Evolutionary conservation across 2,329 filamentous ascomycete genomes (phyloP), one percentile per base, ranked within the genome.

Genomic region (Apiospora arundinis): DNA sequence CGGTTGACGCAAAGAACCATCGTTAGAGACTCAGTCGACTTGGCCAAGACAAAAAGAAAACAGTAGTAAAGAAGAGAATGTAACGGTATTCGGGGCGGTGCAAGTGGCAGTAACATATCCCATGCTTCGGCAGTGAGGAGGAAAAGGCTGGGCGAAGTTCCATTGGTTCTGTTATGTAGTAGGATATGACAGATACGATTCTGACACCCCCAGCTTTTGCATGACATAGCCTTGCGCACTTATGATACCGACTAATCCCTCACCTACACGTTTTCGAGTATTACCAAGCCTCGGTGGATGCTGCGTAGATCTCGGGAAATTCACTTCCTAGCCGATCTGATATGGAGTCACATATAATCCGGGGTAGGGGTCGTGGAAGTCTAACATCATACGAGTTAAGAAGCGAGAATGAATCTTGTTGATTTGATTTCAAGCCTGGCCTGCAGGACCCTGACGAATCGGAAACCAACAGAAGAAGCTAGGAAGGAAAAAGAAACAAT

Each of bases 351-450:
- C 16, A 37, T 60, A 37, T 37, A 56, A 37, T 11, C 52, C 14
- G 28, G 52, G 28, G 52, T 60, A 60, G 18, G 0, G 9, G 21
- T 11, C 6, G 8, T 9, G 32, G 3, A 3, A 32, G 6, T 6
- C 6, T 6, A 32, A 32, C 7, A 21, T 21, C 14, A 25, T 32
- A 8, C 2, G 16, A 56, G 9, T 7, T 16, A 18, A 60, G 11
- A 60, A 5, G 42, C 2, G 42, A n/a, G 37, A 5, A 14, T 12
- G 42, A 45, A 45, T 45, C 12, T 14, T 37, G 28, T 9, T 37
- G 52, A 60, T 60, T 60, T 60, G 52, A 60, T 60, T 60, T 52
- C n/a, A 9, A 14, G 52, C 21, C 52, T 37, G 52, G 52, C 52
- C 52, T 37, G 52, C 52, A 32, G 28, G 11, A 37, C 25, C 52